Conservation (phyloP, 176 grass and related monocot species). For the Carex parvula region DNA sequence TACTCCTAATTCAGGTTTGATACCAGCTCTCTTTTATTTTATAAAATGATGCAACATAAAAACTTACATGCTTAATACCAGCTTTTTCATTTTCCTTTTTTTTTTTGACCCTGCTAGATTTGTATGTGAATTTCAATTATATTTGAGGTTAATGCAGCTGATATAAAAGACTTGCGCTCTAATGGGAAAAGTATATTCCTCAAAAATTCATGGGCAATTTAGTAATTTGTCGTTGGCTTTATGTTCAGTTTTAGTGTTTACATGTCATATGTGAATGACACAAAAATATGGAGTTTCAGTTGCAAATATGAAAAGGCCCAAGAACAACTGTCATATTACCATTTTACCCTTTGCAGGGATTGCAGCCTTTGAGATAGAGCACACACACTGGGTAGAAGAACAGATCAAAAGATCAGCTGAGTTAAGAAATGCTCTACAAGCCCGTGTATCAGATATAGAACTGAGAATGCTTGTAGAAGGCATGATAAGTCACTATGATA, state of each 20-base stretch:
- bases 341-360: conserved; percentile 32
- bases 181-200: background rate
- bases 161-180: too few relatives aligned
- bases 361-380: conserved; percentile 51
- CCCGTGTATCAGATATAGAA: conserved; percentile 53
- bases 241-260: background rate
- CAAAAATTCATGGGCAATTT: background rate
- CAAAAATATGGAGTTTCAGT: background rate
- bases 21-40: conserved; percentile 1
- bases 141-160: background rate
- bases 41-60: background rate
- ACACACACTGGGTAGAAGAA: conserved; percentile 48
- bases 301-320: background rate
- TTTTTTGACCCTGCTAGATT: background rate
- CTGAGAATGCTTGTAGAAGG: conserved; percentile 48
- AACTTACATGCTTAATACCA: background rate
- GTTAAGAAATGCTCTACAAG: conserved; percentile 43
- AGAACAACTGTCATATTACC: background rate
- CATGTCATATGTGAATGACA: background rate
- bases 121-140: background rate
- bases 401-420: conserved; percentile 39
- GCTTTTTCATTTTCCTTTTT: background rate
- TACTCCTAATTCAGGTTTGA: conserved; percentile 27
- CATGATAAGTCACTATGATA: conserved; percentile 44
- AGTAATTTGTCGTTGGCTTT: background rate